These are phyloP conservation scores for Neostapfia colusana DNA, from an alignment of 176 grass and related monocot species.

Conservation along the genomic window DNA sequence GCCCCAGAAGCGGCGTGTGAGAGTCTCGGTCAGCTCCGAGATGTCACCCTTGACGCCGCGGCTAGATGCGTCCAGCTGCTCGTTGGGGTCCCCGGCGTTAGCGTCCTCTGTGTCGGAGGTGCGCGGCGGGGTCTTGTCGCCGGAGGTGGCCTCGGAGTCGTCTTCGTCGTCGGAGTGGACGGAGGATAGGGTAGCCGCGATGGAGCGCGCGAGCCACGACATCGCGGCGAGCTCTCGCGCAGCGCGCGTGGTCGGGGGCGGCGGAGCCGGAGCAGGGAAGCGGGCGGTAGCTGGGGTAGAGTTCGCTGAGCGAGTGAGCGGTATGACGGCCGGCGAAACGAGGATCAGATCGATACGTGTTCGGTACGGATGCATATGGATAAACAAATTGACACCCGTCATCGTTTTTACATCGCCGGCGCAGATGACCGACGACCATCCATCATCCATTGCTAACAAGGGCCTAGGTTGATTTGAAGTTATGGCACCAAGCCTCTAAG, in stretches of 20 bases:
- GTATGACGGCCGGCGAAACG: slow-evolving; percentile 2
- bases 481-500: too few species aligned
- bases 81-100: slow-evolving; percentile 29
- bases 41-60: slow-evolving; percentile 63
- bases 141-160: slow-evolving; percentile 16
- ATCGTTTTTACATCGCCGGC: not conserved
- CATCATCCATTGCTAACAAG: not conserved
- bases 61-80: slow-evolving; percentile 43
- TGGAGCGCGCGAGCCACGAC: slow-evolving; percentile 59
- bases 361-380: slow-evolving; percentile 2
- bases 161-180: slow-evolving; percentile 26
- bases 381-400: not conserved
- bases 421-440: not conserved
- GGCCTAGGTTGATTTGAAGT: not conserved
- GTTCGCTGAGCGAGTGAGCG: not conserved
- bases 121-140: slow-evolving; percentile 25
- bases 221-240: slow-evolving; percentile 43
- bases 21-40: slow-evolving; percentile 70
- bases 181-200: slow-evolving; percentile 51
- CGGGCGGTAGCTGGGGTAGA: slow-evolving; percentile 3
- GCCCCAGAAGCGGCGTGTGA: slow-evolving; percentile 72
- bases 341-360: not conserved
- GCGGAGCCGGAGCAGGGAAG: slow-evolving; percentile 5
- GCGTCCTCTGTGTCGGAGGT: not conserved
- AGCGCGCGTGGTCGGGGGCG: not conserved